Evolutionary conservation across 2,329 filamentous ascomycete genomes (phyloP).

Genomic region (Tolypocladium album): DNA sequence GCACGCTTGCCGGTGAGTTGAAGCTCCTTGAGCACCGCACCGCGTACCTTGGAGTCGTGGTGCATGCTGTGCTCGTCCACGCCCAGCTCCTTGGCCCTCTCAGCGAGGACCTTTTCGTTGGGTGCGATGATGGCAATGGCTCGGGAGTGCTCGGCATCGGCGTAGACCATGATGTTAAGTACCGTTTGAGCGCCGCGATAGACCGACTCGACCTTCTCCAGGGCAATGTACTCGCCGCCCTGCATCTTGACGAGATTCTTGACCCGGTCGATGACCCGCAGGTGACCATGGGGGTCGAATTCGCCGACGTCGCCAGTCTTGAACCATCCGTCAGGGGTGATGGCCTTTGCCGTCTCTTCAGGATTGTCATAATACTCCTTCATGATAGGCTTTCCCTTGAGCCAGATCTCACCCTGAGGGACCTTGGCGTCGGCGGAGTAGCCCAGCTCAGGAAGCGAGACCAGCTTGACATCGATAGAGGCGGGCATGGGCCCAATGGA

Average conservation of each 20-base stretch:
- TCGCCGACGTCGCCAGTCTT: conserved; percentile 94
- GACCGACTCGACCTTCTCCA: conserved; percentile 89
- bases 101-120: conserved; percentile 51
- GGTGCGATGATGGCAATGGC: conserved; percentile 73
- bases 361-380: conserved; percentile 76
- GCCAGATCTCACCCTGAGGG: conserved; percentile 86
- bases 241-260: conserved; percentile 97
- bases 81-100: conserved; percentile 48
- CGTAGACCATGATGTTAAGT: conserved; percentile 79
- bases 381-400: conserved; percentile 68
- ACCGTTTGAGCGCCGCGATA: conserved; percentile 76
- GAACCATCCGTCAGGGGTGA: conserved; percentile 88
- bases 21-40: conserved; percentile 55
- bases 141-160: conserved; percentile 61
- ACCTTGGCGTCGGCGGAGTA: conserved; percentile 66
- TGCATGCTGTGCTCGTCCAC: conserved; percentile 60
- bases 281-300: conserved; percentile 67
- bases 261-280: conserved; percentile 87
- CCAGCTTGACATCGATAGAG: conserved; percentile 79
- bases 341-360: conserved; percentile 68
- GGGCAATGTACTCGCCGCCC: conserved; percentile 91
- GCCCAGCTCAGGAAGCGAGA: conserved; percentile 80
- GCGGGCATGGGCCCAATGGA: conserved; percentile 71
- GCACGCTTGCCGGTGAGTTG: conserved; percentile 52
- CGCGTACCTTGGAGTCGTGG: conserved; percentile 52